phyloP scores from a whole-genome alignment of 2,329 filamentous ascomycete genomes.

The Botrytis medusae region DNA sequence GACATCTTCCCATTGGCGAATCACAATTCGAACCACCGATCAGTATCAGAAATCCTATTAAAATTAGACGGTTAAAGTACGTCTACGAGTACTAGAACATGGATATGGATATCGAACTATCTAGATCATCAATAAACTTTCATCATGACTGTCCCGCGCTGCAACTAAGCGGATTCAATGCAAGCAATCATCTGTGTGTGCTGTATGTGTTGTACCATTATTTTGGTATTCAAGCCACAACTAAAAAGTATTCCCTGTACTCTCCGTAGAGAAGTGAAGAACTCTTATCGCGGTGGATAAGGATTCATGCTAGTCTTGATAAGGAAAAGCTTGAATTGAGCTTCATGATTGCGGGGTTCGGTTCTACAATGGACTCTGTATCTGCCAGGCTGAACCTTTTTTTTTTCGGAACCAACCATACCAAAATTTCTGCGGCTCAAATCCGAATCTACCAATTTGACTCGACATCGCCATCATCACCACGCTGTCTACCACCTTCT shows the following conservation, averaged over 20 bases:
- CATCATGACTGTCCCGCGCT: not conserved
- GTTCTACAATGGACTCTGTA: not conserved
- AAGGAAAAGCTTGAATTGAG: not conserved
- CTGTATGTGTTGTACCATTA: conserved; percentile 12
- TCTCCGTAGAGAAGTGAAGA: not conserved
- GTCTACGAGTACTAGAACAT: not conserved
- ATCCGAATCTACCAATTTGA: conserved; percentile 6
- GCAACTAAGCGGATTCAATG: conserved; percentile 22
- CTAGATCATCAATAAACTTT: not conserved
- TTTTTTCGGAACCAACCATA: conserved; percentile 21
- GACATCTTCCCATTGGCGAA: not conserved
- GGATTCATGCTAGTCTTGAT: not conserved
- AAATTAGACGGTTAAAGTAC: not conserved
- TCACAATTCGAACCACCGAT: not conserved
- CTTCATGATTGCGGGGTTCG: conserved; percentile 19
- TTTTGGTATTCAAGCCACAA: not conserved
- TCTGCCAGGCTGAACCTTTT: not conserved
- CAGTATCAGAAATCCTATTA: not conserved
- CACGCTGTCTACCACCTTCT: not conserved
- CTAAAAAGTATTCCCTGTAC: not conserved
- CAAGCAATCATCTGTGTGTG: conserved; percentile 20
- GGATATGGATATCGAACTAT: not conserved
- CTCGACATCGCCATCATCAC: conserved; percentile 6
- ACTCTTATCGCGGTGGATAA: conserved; percentile 13
- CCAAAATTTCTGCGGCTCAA: conserved; percentile 19